Conservation (phyloP, 805 yeast genomes). For the Ogataea chonburiensis region DNA sequence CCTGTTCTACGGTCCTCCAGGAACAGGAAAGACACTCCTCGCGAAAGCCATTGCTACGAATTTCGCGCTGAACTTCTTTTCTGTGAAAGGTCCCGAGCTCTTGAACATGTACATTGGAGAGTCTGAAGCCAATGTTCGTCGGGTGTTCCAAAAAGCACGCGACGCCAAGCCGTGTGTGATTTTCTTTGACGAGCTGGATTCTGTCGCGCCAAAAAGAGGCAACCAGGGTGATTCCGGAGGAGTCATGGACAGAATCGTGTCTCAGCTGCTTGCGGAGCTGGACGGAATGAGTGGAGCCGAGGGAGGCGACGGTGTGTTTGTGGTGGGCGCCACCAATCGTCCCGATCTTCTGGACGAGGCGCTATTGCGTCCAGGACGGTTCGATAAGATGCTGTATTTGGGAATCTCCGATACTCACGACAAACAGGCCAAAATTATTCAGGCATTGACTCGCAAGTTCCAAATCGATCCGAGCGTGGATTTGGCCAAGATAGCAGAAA, state of each 20-base stretch:
- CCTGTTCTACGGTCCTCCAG: conserved; percentile 96
- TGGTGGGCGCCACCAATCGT: conserved; percentile 97
- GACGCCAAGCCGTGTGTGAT: conserved; percentile 98
- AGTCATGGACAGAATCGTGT: conserved; percentile 97
- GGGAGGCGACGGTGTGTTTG: conserved; percentile 86
- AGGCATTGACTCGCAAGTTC: conserved; percentile 87
- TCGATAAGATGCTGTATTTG: conserved; percentile 90
- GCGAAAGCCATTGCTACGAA: conserved; percentile 98
- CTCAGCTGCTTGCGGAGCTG: conserved; percentile 89
- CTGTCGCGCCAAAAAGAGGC: conserved; percentile 98
- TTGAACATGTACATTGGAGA: conserved; percentile 98
- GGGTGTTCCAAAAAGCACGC: conserved; percentile 90
- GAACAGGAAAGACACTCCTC: conserved; percentile 92
- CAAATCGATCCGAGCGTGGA: conserved; percentile 59
- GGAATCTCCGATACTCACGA: conserved; percentile 92
- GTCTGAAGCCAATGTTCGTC: conserved; percentile 94
- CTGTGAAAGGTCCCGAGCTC: conserved; percentile 96
- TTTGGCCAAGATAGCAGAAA: conserved; percentile 55
- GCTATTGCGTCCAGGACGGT: conserved; percentile 87
- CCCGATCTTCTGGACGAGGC: conserved; percentile 97
- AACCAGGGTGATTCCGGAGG: conserved; percentile 99
- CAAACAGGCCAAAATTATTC: conserved; percentile 80
- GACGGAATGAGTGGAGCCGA: conserved; percentile 93
- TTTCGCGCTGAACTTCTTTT: conserved; percentile 89
- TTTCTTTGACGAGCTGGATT: conserved; percentile 95